Percentiles rank a stretch among this genome's conserved stretches.
phyloP scores from a whole-genome alignment of 768 basidiomycete species.

The Amylocystis lapponica region DNA sequence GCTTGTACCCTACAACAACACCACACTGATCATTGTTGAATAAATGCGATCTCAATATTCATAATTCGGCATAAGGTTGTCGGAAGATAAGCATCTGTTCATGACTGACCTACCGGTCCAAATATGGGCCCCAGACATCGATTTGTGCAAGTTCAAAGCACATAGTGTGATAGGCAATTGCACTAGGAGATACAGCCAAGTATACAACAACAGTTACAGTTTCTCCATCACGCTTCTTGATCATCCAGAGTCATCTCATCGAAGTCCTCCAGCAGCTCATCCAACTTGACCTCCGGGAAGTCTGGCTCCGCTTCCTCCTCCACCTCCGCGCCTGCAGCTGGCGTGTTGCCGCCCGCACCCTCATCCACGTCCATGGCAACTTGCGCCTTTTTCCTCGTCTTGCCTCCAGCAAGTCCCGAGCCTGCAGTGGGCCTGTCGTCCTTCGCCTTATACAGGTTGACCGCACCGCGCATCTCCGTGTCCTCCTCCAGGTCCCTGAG shows the following conservation, averaged over 20 bases:
- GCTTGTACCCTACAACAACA: no score
- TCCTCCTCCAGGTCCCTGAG: conserved; percentile 93
- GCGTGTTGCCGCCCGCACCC: conserved; percentile 45
- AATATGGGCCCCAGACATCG: no score
- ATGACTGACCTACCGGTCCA: no score
- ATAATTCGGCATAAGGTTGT: no score
- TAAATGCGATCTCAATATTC: no score
- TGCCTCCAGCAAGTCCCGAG: conserved; percentile 29
- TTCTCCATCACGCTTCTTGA: conserved; percentile 2
- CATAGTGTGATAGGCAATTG: no score
- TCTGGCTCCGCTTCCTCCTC: conserved; percentile 77
- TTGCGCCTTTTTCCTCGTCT: conserved; percentile 40
- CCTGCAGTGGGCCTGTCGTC: conserved; percentile 50
- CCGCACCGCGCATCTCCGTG: conserved; percentile 77
- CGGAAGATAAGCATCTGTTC: no score
- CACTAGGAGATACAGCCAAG: no score
- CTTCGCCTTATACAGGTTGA: conserved; percentile 80
- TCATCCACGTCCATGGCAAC: conserved; percentile 71
- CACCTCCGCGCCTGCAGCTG: conserved; percentile 78
- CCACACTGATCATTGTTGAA: no score
- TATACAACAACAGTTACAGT: no score
- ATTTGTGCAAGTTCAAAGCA: no score
- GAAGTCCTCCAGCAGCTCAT: conserved; percentile 87
- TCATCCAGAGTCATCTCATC: conserved; percentile 82
- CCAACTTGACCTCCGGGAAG: conserved; percentile 82